These are phyloP conservation scores for Lentinus polychrous DNA, from an alignment of 1,284 basidiomycete species.

Conservation along the genomic window DNA sequence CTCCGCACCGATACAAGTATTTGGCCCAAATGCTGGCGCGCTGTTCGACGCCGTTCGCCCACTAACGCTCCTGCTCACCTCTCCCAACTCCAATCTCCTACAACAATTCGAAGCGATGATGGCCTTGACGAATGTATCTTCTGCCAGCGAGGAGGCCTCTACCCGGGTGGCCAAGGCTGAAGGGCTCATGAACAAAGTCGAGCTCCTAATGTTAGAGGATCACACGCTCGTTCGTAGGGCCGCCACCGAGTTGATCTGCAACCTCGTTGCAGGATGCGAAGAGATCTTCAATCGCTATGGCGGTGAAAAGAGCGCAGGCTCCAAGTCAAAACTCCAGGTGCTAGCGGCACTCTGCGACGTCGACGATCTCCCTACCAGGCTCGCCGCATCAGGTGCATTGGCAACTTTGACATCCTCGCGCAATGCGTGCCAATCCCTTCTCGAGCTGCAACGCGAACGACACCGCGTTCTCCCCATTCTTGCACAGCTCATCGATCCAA, in stretches of 20 bases:
- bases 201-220: slow-evolving; percentile 81
- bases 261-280: slow-evolving; percentile 77
- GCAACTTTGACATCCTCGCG: slow-evolving; percentile 69
- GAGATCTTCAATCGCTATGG: slow-evolving; percentile 68
- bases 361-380: slow-evolving; percentile 74
- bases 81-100: slow-evolving; percentile 62
- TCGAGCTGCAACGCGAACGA: slow-evolving; percentile 56
- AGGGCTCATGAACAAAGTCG: slow-evolving; percentile 64
- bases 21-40: slow-evolving; percentile 73
- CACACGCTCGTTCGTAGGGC: slow-evolving; percentile 81
- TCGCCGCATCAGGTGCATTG: slow-evolving; percentile 82
- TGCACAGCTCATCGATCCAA: slow-evolving; percentile 57
- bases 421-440: slow-evolving; percentile 52
- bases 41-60: slow-evolving; percentile 80
- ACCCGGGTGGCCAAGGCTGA: slow-evolving; percentile 53
- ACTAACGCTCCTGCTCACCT: slow-evolving; percentile 63
- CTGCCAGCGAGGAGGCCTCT: slow-evolving; percentile 62
- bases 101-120: slow-evolving; percentile 91
- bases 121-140: slow-evolving; percentile 93
- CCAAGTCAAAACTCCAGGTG: slow-evolving; percentile 69
- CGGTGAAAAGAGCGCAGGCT: slow-evolving; percentile 29
- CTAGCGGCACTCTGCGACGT: slow-evolving; percentile 81
- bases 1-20: slow-evolving; percentile 82
- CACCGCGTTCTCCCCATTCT: slow-evolving; percentile 56
- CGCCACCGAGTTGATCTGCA: slow-evolving; percentile 90